Evolutionary conservation across 768 basidiomycete species (phyloP), one percentile per base, ranked within the genome.

Genomic region (Boletus subcaerulescens): DNA sequence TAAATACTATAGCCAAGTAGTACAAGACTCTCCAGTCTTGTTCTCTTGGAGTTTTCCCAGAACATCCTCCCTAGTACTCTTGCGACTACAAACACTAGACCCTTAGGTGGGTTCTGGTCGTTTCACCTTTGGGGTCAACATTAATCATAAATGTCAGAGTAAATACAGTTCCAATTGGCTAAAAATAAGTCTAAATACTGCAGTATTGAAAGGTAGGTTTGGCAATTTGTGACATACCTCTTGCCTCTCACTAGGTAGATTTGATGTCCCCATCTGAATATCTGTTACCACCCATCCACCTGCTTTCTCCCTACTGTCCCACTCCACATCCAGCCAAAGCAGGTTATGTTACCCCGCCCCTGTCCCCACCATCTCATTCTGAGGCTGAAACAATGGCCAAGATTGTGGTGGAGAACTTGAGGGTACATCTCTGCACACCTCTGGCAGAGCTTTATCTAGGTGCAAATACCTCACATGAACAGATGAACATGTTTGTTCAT

Each of bases 371-470:
- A 14, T 29, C 26, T 29, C 9, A 29, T 8, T 29, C 26, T 29
- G 40, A 35, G 5, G 33, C 14, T 3, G 32, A 52, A 35, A 7
- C 8, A 6, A 18, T 36, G 15, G 55, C 67, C 38, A 64, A 24
- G 14, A 40, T 68, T 6, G 18, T 32, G 13, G 17, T 64, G 29
- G 57, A 61, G 15, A 22, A 49, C 13, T 17, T 15, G 9, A 24
- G 9, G 45, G 49, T 59, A 13, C 54, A 73, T 33, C 73, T 52
- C 76, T 78, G 9, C 8, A 29, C 26, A 29, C 26, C 10, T 77
- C 81, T 1, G 70, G 61, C 26, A 3, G 78, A 83, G 58, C 55
- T 68, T 15, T 69, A 81, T 58, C 71, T 82, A 0, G 76, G 77
- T 2, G 76, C 79, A 13, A 48, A 66, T 3, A 77, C 71, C 2